Evolutionary conservation across 495 filamentous ascomycete species (phyloP), one percentile per base, ranked within the genome.

Genomic region (Venustampulla echinocandica): DNA sequence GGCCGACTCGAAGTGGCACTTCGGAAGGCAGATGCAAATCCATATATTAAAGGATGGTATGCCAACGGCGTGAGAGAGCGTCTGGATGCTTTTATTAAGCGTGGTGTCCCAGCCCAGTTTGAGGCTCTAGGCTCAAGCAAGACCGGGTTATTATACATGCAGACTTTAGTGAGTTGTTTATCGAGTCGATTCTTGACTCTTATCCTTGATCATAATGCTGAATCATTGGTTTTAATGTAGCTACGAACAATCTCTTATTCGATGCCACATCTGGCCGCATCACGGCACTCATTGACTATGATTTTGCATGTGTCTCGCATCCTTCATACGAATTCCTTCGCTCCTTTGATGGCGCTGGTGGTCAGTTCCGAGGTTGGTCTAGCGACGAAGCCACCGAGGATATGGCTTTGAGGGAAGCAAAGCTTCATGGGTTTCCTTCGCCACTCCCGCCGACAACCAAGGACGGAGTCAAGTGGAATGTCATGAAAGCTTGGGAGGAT

Each of bases 251-350:
- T 23, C 42, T 58, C 5, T 53, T 62, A 24, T 56, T 48, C 42
- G 58, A 61, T 30, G 48, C 58, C 32, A n/a, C 45, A 23, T 52
- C 57, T 9, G 30, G 36, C 14, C 60, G 53, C 28, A 53, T 62
- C 18, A 62, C 58, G 11, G 60, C 49, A 17, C 40, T 61, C 24
- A 37, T 62, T 32, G 60, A 62, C 37, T 62, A 56, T 42, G 60
- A 62, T 37, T 62, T 62, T 25, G 30, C 45, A 10, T 42, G 44
- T 35, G 54, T 62, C 14, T 30, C 49, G n/a, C 59, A 60, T 47
- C 59, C 55, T 14, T 49, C 58, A 5, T 61, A 60, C 42, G 58
- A 62, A 38, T 59, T 58, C 47, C 50, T 62, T 21, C 58, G 55
- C 45, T 60, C 58, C 39, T 61, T 61, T 42, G 32, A 18, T 34